Evolutionary conservation across 2,329 filamentous ascomycete genomes (phyloP).

Genomic region (Fusarium pseudonygamai): DNA sequence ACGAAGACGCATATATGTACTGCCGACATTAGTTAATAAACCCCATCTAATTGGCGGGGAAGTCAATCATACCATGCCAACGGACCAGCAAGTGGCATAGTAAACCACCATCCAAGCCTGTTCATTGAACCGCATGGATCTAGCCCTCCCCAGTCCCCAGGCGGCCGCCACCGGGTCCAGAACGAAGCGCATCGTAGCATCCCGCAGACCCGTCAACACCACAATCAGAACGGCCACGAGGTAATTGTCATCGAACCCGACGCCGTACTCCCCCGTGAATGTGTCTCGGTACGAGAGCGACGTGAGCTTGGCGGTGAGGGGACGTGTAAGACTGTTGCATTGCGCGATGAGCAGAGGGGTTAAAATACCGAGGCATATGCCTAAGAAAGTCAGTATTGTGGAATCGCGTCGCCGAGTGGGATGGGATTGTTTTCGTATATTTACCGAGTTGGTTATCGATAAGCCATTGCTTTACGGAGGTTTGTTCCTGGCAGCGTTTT

Average conservation of each 20-base stretch:
- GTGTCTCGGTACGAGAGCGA: slow-evolving; percentile 79
- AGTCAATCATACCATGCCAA: slow-evolving; percentile 77
- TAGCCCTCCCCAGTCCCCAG: slow-evolving; percentile 77
- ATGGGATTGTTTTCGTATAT: neutral
- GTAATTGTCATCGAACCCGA: slow-evolving; percentile 82
- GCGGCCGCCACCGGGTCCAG: slow-evolving; percentile 78
- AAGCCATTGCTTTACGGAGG: slow-evolving; percentile 15
- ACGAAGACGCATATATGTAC: slow-evolving; percentile 82
- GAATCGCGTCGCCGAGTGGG: neutral
- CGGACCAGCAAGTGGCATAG: slow-evolving; percentile 80
- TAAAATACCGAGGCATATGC: slow-evolving; percentile 86
- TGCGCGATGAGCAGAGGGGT: slow-evolving; percentile 84
- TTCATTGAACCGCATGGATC: slow-evolving; percentile 87
- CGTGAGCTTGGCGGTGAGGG: slow-evolving; percentile 85
- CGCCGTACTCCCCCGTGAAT: slow-evolving; percentile 71
- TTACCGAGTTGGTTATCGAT: slow-evolving; percentile 24
- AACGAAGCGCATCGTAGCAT: slow-evolving; percentile 85
- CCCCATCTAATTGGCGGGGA: accelerated
- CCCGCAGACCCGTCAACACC: slow-evolving; percentile 86
- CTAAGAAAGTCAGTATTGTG: slow-evolving; percentile 49
- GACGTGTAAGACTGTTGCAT: slow-evolving; percentile 79
- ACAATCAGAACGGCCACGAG: slow-evolving; percentile 84
- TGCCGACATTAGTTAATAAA: slow-evolving; percentile 47
- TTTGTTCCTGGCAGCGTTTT: neutral
- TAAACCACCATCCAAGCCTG: slow-evolving; percentile 93